Conservation (phyloP, 2,329 filamentous ascomycete species). For the Madurella mycetomatis region DNA sequence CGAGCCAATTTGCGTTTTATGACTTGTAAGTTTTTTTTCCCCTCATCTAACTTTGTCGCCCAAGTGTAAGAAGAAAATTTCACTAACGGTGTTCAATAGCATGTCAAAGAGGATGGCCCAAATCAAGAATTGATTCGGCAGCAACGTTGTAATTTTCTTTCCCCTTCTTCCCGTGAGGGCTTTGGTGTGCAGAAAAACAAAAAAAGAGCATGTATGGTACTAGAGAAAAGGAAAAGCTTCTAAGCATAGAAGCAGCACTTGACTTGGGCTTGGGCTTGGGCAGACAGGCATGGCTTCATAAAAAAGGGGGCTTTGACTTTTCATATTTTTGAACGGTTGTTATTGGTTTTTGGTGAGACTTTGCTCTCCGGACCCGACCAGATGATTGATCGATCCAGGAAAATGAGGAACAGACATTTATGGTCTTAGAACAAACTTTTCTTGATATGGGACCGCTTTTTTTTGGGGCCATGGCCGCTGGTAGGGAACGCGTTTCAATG, state of each 20-base stretch:
- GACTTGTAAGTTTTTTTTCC: slow-evolving; percentile 69
- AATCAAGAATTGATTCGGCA: slow-evolving; percentile 4
- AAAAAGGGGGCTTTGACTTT: no score
- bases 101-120: slow-evolving; percentile 18
- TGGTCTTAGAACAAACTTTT: no score
- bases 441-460: no score
- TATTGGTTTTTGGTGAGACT: no score
- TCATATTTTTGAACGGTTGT: no score
- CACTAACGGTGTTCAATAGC: slow-evolving; percentile 9
- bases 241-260: neutral
- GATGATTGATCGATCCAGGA: no score
- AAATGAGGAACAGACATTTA: no score
- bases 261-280: no score
- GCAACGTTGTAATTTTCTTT: neutral
- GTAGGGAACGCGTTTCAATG: no score
- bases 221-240: neutral
- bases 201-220: neutral
- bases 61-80: neutral
- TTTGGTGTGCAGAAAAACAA: neutral
- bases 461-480: no score
- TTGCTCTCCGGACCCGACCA: no score
- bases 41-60: neutral
- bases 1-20: slow-evolving; percentile 97
- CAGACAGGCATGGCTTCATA: no score
- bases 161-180: neutral